Base-by-base conservation (phyloP, 345 rosid species). In the Euphorbia peplus region DNA sequence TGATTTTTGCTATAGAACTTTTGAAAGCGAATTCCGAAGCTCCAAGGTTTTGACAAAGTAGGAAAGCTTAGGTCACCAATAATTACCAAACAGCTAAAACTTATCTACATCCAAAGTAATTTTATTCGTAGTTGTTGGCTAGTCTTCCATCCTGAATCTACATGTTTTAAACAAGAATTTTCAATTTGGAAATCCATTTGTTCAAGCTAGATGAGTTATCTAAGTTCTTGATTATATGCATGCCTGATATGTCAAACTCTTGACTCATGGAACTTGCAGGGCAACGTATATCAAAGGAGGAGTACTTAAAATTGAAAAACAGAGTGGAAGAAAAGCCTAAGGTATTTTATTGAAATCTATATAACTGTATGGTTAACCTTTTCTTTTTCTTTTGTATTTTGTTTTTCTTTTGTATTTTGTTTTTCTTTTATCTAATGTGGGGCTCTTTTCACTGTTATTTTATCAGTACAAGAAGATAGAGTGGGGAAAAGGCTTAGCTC, bases 401-500 rank as follows among this genome's bases (percentile, higher is more conserved):
- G 42, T 21, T 37, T 50, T 19, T 44, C 54, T 26, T 39, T 9
- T 5, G 9, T 44, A 12, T 7, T 16, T 53, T 42, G 21, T 22
- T 29, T 52, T 29, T 29, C 4, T 3, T 6, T 51, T 28, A 56
- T 37, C 18, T 41, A 30, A 61, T 54, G 8, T 25, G 21, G 28
- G 46, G 39, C 9, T 41, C 39, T 9, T 58, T 53, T 32, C 24
- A n/a, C 19, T 59, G n/a, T 73, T 64, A 11, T 58, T 42, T 14
- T 6, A 50, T 70, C 78, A 93, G 98, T 96, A 89, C 75, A 88
- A 73, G 69, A 85, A 86, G 56, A 73, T 91, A 78, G 97, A 93
- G 83, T 93, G 97, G 98, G 96, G 98, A n/a, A 85, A 93, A 79
- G 98, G 98, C 69, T 83, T 93, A 83, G 90, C 97, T 67, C 98